Base-by-base conservation (phyloP, 2,329 filamentous ascomycete species). In the Tolypocladium paradoxum region DNA sequence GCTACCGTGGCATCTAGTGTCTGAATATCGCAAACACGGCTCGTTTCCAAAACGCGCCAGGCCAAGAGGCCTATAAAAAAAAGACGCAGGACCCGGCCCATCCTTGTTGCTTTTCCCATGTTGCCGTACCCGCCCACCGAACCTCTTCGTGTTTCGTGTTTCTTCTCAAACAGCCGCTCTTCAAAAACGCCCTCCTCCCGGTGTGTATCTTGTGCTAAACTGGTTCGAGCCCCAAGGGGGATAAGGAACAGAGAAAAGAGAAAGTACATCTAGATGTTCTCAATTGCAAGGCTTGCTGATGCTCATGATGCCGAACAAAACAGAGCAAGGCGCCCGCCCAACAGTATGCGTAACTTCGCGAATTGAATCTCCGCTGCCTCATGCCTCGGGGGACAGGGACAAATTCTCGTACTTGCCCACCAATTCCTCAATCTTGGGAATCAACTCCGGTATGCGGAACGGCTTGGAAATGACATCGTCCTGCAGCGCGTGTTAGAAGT, bases 381-480 rank as follows among this genome's bases (percentile, higher is more conserved):
- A 58, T 34, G 43, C 52, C 50, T 56, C 54, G 31, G 53, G 33
- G 37, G 61, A 56, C 16, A 67, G 57, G 7, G 64, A 65, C 12
- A 69, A 57, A 22, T 59, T 66, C 48, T 63, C 65, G 58, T 73
- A 73, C 51, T 71, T 74, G 49, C 62, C 60, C 2, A 76, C 74
- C 20, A 82, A 67, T 63, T 82, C 77, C 56, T 82, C 76, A 56
- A 89, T 85, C 65, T 85, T 85, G 16, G 81, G 81, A 46, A 87
- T 74, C 51, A 89, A 68, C 53, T 88, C 83, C n/a, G 78, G 77
- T 51, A 88, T 83, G n/a, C 82, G 79, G 64, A 91, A 92, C 4
- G 88, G 88, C 64, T 92, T 92, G 1, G 85, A 84, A 36, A 92
- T 86, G 45, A 90, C 82, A 67, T 85, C 84, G 66, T 90, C 84